Percentiles rank a stretch among this genome's conserved stretches.
These are phyloP conservation scores for Neurospora sp. DNA, from an alignment of 495 filamentous ascomycete species.

Conservation along the genomic window DNA sequence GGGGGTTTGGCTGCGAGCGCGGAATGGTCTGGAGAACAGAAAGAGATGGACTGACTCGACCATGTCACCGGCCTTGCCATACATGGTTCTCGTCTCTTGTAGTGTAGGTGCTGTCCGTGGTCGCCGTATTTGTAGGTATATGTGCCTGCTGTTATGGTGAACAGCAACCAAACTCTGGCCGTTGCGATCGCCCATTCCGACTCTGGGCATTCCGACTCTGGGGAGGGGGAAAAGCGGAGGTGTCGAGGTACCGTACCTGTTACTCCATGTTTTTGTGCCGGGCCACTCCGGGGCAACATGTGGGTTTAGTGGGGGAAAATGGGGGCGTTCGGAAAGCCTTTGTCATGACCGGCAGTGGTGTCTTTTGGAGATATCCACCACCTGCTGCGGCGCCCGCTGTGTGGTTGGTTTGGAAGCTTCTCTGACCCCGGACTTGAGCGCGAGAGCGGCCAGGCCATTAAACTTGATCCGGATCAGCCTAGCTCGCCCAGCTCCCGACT, in stretches of 20 bases:
- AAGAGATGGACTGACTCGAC: constrained; percentile 7
- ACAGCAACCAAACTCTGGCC: background rate
- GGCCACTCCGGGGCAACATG: background rate
- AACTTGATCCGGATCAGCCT: background rate
- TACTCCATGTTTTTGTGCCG: background rate
- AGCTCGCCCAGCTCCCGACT: background rate
- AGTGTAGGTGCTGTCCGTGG: background rate
- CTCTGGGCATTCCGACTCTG: constrained; percentile 4
- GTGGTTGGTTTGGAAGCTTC: background rate
- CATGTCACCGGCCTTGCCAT: background rate
- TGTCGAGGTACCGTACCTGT: background rate
- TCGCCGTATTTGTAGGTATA: constrained; percentile 7
- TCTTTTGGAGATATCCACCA: background rate
- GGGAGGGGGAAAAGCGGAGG: constrained; percentile 4
- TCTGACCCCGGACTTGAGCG: background rate
- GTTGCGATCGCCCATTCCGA: constrained; percentile 4
- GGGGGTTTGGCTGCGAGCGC: background rate
- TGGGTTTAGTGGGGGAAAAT: background rate
- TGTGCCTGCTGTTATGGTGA: constrained; percentile 21
- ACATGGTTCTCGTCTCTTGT: background rate
- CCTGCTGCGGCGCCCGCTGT: background rate
- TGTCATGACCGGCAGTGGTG: background rate
- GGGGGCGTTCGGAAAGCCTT: background rate
- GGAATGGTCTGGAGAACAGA: background rate
- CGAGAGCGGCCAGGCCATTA: background rate